phyloP scores from a whole-genome alignment of 2,329 filamentous ascomycete genomes.

The Atkinsonella texensis region DNA sequence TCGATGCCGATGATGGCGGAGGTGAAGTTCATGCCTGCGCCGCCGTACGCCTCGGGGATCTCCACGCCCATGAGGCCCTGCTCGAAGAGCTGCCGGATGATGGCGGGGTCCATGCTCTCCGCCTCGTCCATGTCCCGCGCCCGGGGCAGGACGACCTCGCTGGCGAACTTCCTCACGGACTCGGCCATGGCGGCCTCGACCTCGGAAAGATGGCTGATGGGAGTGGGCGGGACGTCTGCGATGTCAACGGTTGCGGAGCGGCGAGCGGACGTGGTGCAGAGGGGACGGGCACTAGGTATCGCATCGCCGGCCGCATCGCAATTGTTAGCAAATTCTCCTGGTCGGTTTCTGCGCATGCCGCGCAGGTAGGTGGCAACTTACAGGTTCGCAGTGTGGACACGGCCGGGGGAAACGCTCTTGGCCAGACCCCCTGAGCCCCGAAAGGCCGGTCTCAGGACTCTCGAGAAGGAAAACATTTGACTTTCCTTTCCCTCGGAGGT shows the following conservation, averaged over 20 bases:
- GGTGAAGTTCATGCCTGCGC: slow-evolving; percentile 98
- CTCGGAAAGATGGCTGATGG: slow-evolving; percentile 87
- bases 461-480: slow-evolving; percentile 34
- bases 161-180: slow-evolving; percentile 80
- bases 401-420: slow-evolving; percentile 14
- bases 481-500: neutral
- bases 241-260: slow-evolving; percentile 45
- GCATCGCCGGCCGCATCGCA: too few relatives aligned
- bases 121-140: slow-evolving; percentile 96
- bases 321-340: too few relatives aligned
- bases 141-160: slow-evolving; percentile 77
- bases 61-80: slow-evolving; percentile 96
- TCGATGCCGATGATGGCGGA: slow-evolving; percentile 93
- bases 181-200: slow-evolving; percentile 83
- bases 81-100: slow-evolving; percentile 93
- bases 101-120: slow-evolving; percentile 76
- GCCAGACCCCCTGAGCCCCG: slow-evolving; percentile 29
- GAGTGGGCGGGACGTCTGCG: slow-evolving; percentile 71
- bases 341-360: too few relatives aligned
- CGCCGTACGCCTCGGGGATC: slow-evolving; percentile 93
- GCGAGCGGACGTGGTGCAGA: slow-evolving; percentile 48
- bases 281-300: slow-evolving; percentile 29
- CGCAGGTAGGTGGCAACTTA: too few relatives aligned
- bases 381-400: slow-evolving; percentile 9
- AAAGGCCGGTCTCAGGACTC: slow-evolving; percentile 39